Evolutionary conservation across 495 filamentous ascomycete genomes (phyloP).

Genomic region (Usnea hakonensis): DNA sequence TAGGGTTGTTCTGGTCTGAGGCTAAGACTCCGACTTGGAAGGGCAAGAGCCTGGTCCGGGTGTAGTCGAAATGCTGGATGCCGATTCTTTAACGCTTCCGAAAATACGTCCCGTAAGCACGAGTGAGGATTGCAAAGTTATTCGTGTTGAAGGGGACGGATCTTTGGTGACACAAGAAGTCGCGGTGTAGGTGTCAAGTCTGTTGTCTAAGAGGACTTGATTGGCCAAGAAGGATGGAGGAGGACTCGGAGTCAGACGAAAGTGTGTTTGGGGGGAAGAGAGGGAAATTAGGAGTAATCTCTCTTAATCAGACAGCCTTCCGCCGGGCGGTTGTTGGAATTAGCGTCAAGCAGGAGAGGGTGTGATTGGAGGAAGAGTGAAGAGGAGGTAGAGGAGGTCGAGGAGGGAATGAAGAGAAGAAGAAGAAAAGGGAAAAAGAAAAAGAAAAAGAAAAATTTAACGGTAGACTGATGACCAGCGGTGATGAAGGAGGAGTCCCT

Average conservation of each 20-base stretch:
- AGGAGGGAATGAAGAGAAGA: background rate
- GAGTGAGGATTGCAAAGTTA: background rate
- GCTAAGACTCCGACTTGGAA: background rate
- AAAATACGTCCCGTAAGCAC: background rate
- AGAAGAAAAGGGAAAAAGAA: background rate
- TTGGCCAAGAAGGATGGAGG: background rate
- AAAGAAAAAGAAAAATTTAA: background rate
- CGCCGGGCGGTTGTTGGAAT: background rate
- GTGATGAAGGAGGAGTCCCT: background rate
- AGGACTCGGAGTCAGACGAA: background rate
- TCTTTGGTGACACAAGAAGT: background rate
- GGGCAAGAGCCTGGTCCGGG: background rate
- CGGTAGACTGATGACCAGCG: background rate
- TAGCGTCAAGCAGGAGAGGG: no score
- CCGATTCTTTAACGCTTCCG: background rate
- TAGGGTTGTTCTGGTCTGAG: background rate
- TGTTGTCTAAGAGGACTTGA: background rate
- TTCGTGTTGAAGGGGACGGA: background rate
- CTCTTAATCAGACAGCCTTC: background rate
- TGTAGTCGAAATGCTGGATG: background rate
- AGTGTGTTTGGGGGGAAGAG: background rate
- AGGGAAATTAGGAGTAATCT: constrained; percentile 3
- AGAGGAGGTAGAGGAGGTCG: background rate
- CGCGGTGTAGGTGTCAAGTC: background rate
- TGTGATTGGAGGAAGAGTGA: no score